phyloP scores from a whole-genome alignment of 352 stramenopile species.

The Globisporangium uncinulatum region DNA sequence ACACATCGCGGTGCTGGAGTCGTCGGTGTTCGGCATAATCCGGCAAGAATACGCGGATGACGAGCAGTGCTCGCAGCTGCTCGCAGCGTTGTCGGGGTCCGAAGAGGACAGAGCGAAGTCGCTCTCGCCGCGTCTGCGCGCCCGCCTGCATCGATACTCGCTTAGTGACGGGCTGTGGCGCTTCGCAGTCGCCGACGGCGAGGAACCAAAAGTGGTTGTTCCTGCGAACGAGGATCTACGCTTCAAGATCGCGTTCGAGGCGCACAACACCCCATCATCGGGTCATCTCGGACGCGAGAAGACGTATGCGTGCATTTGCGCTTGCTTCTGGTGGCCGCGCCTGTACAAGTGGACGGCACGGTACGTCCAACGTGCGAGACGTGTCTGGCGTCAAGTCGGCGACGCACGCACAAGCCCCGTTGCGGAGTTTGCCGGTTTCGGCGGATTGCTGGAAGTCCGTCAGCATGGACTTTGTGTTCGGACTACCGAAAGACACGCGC shows the following conservation, averaged over 20 bases:
- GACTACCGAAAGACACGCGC: slow-evolving; percentile 3
- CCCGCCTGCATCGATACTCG: not conserved
- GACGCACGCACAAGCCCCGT: not conserved
- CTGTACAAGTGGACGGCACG: not conserved
- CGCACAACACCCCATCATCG: not conserved
- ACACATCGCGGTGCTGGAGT: not conserved
- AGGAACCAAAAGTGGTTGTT: not conserved
- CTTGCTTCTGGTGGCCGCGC: not conserved
- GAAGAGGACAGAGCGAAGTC: too few species aligned
- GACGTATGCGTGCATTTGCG: not conserved
- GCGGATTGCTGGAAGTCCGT: slow-evolving; percentile 2
- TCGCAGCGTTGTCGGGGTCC: too few species aligned
- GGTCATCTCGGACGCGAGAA: slow-evolving; percentile 2
- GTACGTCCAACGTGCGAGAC: slow-evolving; percentile 1
- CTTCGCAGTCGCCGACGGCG: not conserved
- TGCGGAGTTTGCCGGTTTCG: not conserved
- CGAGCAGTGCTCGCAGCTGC: not conserved
- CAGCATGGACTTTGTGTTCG: slow-evolving; percentile 5
- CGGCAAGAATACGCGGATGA: not conserved
- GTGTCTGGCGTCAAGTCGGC: slow-evolving; percentile 3
- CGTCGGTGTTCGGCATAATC: not conserved
- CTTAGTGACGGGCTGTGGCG: not conserved
- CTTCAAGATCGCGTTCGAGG: not conserved
- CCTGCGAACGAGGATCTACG: not conserved
- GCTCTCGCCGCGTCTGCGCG: too few species aligned